Evolutionary conservation across 1,139 yeast genomes (phyloP), one percentile per base, ranked within the genome.

Genomic region (Protomyces arabidopsidicola): DNA sequence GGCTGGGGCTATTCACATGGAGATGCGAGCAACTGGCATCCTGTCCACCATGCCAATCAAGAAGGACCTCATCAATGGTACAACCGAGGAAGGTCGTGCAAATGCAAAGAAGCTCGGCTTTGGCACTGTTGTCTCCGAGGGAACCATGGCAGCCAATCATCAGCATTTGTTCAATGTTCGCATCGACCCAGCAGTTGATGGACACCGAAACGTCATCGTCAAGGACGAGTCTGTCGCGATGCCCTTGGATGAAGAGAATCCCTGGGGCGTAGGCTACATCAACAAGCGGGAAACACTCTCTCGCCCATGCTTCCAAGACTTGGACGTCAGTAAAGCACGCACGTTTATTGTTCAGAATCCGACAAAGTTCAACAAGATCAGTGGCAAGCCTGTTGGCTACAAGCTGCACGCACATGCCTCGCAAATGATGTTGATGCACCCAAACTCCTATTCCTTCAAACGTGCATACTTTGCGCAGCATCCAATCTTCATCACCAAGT

Each of bases 261-360:
- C 60, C 2, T 60, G 55, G 55, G 60, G 60, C 34, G 61, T 60
- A 18, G 64, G 64, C 22, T 60, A 54, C 22, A 16, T 22, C 24
- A 34, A 52, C 4, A n/a, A 55, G 34, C 45, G 51, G 38, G 27
- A 63, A 12, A 36, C 55, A 20, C 56, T 60, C 16, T 36, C 54
- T 5, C 45, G 76, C 78, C 60, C 91, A 86, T 65, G 85, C 90
- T 16, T 75, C 85, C 68, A 90, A 27, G 78, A 85, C 72, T 83
- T 80, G 68, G 82, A 84, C 69, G 81, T 86, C 42, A 72, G 80
- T 24, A 84, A 86, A 52, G 82, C 85, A 54, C 83, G 93, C 79
- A 78, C 89, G 3, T 87, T 91, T 90, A 93, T 87, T 73, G 77
- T 87, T 68, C 85, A 84, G 77, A 87, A 87, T 75, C 90, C 91